Evolutionary conservation across 805 yeast genomes (phyloP).

Genomic region (Ogataea degrootiae): DNA sequence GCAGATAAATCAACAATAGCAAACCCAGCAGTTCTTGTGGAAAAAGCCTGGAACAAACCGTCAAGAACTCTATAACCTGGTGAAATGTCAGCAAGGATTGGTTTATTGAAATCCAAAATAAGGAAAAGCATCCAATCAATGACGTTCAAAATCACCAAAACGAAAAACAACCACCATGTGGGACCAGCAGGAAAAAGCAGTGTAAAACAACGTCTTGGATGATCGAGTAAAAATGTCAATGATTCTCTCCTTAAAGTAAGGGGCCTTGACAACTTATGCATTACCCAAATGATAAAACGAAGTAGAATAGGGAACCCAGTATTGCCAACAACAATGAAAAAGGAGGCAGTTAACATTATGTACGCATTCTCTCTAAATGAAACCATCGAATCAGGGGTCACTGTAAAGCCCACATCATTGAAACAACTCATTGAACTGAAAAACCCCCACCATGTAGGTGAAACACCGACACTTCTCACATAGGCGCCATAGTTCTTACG

Average conservation of each 20-base stretch:
- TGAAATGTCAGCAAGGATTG: slow-evolving; percentile 47
- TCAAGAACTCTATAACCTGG: slow-evolving; percentile 68
- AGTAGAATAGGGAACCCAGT: slow-evolving; percentile 89
- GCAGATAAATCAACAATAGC: slow-evolving; percentile 61
- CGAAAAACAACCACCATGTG: slow-evolving; percentile 89
- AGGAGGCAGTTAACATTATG: slow-evolving; percentile 55
- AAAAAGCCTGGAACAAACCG: slow-evolving; percentile 86
- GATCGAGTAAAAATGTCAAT: slow-evolving; percentile 81
- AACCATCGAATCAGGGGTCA: slow-evolving; percentile 76
- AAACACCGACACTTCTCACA: slow-evolving; percentile 52
- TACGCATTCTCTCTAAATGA: slow-evolving; percentile 62
- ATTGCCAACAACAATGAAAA: slow-evolving; percentile 85
- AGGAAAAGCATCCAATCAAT: slow-evolving; percentile 79
- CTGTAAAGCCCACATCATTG: slow-evolving; percentile 79
- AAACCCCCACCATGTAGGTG: slow-evolving; percentile 91
- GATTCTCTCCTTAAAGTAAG: slow-evolving; percentile 67
- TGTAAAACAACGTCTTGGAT: slow-evolving; percentile 96
- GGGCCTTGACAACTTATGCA: slow-evolving; percentile 63
- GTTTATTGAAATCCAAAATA: slow-evolving; percentile 62
- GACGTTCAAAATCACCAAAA: slow-evolving; percentile 65
- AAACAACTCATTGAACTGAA: slow-evolving; percentile 78
- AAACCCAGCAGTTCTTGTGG: slow-evolving; percentile 94
- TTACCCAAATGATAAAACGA: slow-evolving; percentile 76
- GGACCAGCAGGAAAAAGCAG: slow-evolving; percentile 86
- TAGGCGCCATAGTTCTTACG: slow-evolving; percentile 37